Percentiles rank a stretch among this genome's conserved stretches.
Evolutionary conservation across 1,284 basidiomycete genomes (phyloP).

Genomic region (Cryptococcus depauperatus): DNA sequence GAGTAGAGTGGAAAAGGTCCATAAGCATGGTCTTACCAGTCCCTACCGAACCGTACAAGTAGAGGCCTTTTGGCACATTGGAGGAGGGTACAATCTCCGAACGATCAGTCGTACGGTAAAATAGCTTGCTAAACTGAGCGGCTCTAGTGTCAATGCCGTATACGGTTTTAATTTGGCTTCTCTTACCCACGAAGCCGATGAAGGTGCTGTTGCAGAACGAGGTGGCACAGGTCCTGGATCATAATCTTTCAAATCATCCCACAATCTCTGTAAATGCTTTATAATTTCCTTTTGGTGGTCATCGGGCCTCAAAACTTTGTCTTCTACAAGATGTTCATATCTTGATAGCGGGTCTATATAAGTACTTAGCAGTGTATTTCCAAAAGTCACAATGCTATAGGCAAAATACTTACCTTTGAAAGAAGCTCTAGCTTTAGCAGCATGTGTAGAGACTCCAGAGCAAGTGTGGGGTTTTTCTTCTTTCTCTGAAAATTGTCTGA

Average conservation of each 20-base stretch:
- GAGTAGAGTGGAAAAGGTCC: constrained; percentile 91
- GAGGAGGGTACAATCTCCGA: constrained; percentile 44
- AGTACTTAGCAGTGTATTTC: not conserved
- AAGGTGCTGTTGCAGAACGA: constrained; percentile 15
- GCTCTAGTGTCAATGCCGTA: too few relatives aligned
- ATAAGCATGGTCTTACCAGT: constrained; percentile 96
- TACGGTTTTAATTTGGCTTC: not conserved
- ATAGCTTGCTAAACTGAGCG: constrained; percentile 59
- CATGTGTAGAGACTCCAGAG: constrained; percentile 10
- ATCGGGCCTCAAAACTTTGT: constrained; percentile 67
- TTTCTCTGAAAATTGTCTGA: too few relatives aligned
- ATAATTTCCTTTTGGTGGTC: constrained; percentile 79
- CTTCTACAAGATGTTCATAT: constrained; percentile 66
- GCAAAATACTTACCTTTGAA: constrained; percentile 20
- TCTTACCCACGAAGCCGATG: constrained; percentile 29
- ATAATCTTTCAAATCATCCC: constrained; percentile 66
- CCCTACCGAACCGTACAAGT: constrained; percentile 95
- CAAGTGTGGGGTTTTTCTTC: too few relatives aligned
- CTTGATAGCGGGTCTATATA: constrained; percentile 45
- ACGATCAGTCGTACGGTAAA: constrained; percentile 45
- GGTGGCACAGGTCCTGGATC: constrained; percentile 57
- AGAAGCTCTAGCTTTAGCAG: constrained; percentile 17
- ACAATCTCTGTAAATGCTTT: constrained; percentile 67
- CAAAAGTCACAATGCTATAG: not conserved
- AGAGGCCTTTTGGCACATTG: constrained; percentile 73